These are phyloP conservation scores for Tubosaeta brunneosetosa DNA, from an alignment of 768 basidiomycete genomes.

Conservation along the genomic window DNA sequence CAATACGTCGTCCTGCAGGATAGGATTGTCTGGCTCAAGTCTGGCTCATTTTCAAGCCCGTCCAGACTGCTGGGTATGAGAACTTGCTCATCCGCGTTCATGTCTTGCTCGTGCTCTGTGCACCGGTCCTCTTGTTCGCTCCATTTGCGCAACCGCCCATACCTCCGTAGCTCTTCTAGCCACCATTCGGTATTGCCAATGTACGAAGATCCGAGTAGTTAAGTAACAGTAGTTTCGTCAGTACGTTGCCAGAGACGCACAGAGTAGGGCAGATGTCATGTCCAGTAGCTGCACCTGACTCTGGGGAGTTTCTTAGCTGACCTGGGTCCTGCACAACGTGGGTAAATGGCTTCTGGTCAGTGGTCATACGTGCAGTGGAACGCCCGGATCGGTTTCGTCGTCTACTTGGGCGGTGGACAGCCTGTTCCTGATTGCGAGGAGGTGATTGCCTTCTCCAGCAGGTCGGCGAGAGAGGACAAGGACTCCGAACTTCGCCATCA, in stretches of 20 bases:
- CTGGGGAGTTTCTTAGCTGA: slow-evolving; percentile 4
- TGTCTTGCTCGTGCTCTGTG: neutral
- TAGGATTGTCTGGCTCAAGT: too few relatives aligned
- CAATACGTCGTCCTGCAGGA: neutral
- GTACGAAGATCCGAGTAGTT: slow-evolving; percentile 33
- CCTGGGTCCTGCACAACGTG: slow-evolving; percentile 21
- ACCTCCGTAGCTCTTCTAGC: neutral
- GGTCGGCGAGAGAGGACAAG: neutral
- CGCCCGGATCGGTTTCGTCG: slow-evolving; percentile 4
- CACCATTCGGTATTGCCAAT: slow-evolving; percentile 7
- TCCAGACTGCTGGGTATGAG: slow-evolving; percentile 5
- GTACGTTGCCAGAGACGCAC: neutral
- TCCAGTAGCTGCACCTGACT: neutral
- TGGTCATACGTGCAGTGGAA: slow-evolving; percentile 10
- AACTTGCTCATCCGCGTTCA: neutral
- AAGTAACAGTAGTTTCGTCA: slow-evolving; percentile 25
- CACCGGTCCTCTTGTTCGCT: neutral
- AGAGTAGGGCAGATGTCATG: neutral
- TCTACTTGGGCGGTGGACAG: slow-evolving; percentile 20
- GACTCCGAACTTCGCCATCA: neutral
- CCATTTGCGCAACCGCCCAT: neutral
- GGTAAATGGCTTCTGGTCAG: slow-evolving; percentile 11
- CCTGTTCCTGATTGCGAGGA: slow-evolving; percentile 8
- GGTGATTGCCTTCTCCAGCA: neutral
- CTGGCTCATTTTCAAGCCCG: neutral